Evolutionary conservation across 1,139 yeast genomes (phyloP).

Genomic region (Tardiomyces blankii): DNA sequence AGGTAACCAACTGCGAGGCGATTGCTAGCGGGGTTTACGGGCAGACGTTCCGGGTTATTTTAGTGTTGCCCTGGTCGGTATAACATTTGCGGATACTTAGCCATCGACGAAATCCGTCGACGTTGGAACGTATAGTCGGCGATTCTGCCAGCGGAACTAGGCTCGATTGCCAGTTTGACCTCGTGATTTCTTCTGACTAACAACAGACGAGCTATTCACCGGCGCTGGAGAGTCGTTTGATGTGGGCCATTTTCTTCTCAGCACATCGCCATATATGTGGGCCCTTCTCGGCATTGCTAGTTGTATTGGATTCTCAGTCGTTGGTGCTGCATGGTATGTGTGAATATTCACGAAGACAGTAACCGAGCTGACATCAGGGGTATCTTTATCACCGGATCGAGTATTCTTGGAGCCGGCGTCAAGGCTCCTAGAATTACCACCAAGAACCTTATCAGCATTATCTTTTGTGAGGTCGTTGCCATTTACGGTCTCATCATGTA

Average conservation of each 20-base stretch:
- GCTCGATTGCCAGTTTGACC: too few species aligned
- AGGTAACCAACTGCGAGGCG: too few species aligned
- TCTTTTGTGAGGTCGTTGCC: constrained; percentile 99
- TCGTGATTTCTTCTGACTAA: too few species aligned
- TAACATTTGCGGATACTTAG: too few species aligned
- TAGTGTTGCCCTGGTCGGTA: too few species aligned
- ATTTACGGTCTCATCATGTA: constrained; percentile 90
- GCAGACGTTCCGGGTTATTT: too few species aligned
- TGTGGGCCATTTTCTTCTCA: constrained; percentile 74
- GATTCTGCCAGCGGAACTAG: too few species aligned
- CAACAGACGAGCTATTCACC: constrained; percentile 65
- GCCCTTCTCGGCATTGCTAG: constrained; percentile 84
- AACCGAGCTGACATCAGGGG: constrained; percentile 35
- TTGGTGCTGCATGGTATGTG: constrained; percentile 86
- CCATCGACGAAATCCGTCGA: too few species aligned
- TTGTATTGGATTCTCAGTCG: constrained; percentile 89
- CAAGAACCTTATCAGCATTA: constrained; percentile 89
- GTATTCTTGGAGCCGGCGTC: constrained; percentile 96
- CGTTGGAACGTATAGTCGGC: too few species aligned
- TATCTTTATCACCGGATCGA: constrained; percentile 88
- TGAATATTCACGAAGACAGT: constrained; percentile 4
- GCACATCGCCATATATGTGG: constrained; percentile 96
- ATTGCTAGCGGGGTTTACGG: too few species aligned
- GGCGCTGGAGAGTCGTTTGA: constrained; percentile 88
- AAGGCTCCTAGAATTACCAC: constrained; percentile 96